Percentiles rank a stretch among this genome's conserved stretches.
Conservation (phyloP, 2,329 filamentous ascomycete genomes). For the Boeremia exigua region DNA sequence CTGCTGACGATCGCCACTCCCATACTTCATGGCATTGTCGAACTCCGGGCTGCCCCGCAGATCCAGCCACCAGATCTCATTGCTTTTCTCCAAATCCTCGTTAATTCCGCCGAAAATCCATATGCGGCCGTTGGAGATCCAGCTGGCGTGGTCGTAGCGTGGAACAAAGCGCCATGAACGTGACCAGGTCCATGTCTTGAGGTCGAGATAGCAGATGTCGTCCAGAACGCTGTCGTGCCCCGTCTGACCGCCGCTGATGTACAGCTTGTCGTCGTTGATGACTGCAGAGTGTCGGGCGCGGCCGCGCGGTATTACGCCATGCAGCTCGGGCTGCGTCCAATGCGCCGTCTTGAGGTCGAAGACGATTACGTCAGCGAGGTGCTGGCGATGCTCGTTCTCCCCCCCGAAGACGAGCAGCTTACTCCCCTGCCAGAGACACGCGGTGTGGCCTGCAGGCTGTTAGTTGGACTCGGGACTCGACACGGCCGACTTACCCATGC, state of each 20-base stretch:
- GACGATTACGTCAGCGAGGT: conserved; percentile 93
- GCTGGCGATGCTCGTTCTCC: conserved; percentile 96
- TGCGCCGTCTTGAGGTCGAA: conserved; percentile 94
- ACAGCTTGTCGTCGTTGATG: conserved; percentile 94
- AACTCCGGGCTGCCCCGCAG: conserved; percentile 89
- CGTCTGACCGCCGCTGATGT: conserved; percentile 94
- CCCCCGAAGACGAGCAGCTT: conserved; percentile 98
- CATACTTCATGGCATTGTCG: conserved; percentile 69
- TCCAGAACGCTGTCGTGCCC: conserved; percentile 93
- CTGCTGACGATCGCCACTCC: conserved; percentile 54
- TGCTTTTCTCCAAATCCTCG: conserved; percentile 95
- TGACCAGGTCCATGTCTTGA: conserved; percentile 98
- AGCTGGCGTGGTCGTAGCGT: conserved; percentile 92
- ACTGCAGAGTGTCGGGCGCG: conserved; percentile 92
- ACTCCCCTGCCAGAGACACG: conserved; percentile 89
- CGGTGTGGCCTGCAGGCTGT: conserved; percentile 76
- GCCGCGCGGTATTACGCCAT: conserved; percentile 84
- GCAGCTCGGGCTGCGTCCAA: conserved; percentile 91
- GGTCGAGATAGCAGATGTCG: conserved; percentile 93
- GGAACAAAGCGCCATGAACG: conserved; percentile 94
- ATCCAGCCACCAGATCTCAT: conserved; percentile 97
- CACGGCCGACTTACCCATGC: conserved; percentile 74
- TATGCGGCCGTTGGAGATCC: conserved; percentile 88
- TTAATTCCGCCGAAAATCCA: conserved; percentile 97
- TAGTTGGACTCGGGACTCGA: conserved; percentile 1